Base-by-base conservation (phyloP, 352 stramenopile genomes). In the Globisporangium apiculatum region DNA sequence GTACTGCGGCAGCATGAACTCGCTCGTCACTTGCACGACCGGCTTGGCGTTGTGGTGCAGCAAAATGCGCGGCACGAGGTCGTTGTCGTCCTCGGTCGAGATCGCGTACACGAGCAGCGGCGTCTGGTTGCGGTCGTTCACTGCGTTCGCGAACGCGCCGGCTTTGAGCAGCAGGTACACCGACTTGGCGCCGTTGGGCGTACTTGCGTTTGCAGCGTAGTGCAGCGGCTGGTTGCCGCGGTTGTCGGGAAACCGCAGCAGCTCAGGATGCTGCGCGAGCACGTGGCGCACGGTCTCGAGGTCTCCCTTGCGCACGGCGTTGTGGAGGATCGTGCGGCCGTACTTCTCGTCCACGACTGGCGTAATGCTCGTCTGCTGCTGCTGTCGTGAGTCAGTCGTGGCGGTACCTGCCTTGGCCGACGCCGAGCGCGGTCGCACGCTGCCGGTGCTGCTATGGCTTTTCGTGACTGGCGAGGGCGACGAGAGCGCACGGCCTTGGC, bases 221-320 rank as follows among this genome's bases (percentile, higher is more conserved):
- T 86, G 76, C 47, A 86, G 60, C n/a, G 76, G 72, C 47, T 78
- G 73, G 58, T 86, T 86, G 43, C 76, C 76, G 41, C 76, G 71
- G 37, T 67, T 74, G 60, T 86, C 76, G 0, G 67, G 47, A 4
- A 65, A 62, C 0, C 58, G 62, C 37, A 83, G 50, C 18, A 86
- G 60, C 46, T 71, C 69, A 5, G 76, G 72, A 15, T 79, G 65
- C 48, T 69, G 60, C 11, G 56, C 37, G 7, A 82, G 18, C 12
- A 86, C 14, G 15, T 50, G 55, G 48, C 61, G 57, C 51, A 86
- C 68, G 10, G 57, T 50, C 7, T 49, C 46, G 40, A 83, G 64
- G 53, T 86, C 76, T 38, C 76, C 76, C 38, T 72, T 78, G 38
- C 76, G 76, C 24, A 82, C 70, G 1, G 76, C 76, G 37, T 75